Evolutionary conservation across 75 land plant species (phyloP).

Genomic region (Sequoia sempervirens): DNA sequence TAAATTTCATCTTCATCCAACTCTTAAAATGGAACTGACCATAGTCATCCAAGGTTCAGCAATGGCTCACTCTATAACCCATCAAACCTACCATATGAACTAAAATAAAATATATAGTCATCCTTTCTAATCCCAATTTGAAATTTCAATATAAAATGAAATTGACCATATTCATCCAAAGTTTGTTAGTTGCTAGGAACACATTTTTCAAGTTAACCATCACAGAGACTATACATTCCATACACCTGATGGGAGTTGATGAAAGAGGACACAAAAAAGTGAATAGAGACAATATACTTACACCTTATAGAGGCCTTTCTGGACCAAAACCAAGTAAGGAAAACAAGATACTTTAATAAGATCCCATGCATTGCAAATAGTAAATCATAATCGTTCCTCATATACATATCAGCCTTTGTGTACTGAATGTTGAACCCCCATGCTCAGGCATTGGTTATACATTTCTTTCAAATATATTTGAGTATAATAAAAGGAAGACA

Average conservation of each 20-base stretch:
- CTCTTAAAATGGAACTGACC: no score
- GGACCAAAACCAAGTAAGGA: neutral
- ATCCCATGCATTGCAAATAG: conserved; percentile 1
- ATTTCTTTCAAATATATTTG: neutral
- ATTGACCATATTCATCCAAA: neutral
- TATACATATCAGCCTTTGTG: neutral
- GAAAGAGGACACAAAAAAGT: neutral
- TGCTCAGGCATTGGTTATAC: neutral
- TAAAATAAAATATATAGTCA: neutral
- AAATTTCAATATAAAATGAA: neutral
- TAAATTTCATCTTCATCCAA: neutral
- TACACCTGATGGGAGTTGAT: no score
- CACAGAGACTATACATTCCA: no score
- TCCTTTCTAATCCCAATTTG: neutral
- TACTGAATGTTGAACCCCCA: neutral
- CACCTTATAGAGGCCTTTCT: neutral
- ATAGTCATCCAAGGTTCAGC: neutral
- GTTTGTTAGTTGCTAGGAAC: neutral
- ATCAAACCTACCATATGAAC: neutral
- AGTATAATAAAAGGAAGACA: neutral
- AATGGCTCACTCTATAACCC: neutral
- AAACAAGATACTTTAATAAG: no score
- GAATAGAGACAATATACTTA: neutral
- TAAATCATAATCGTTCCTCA: neutral
- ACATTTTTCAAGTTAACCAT: no score